These are phyloP conservation scores for Suhomyces vadensis DNA, from an alignment of 805 yeast genomes.

Conservation along the genomic window DNA sequence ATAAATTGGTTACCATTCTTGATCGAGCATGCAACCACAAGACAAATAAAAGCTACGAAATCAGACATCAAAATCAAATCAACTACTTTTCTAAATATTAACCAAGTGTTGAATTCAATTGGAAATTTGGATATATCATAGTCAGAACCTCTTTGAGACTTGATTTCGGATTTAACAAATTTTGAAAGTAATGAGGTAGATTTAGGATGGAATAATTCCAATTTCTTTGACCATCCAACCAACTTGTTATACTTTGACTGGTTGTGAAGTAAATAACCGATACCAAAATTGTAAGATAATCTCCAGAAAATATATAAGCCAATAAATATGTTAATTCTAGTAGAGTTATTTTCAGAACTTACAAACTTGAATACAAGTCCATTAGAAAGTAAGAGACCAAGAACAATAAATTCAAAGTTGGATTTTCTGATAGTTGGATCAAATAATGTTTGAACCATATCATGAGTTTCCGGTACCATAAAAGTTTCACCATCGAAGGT, in stretches of 20 bases:
- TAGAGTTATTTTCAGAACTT: constrained; percentile 15
- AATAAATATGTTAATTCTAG: constrained; percentile 44
- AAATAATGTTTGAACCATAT: constrained; percentile 78
- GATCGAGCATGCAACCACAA: constrained; percentile 53
- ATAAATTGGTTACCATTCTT: constrained; percentile 37
- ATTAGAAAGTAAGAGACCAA: constrained; percentile 37
- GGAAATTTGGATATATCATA: constrained; percentile 46
- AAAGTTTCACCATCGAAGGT: constrained; percentile 48
- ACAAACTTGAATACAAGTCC: constrained; percentile 32
- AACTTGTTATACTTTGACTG: constrained; percentile 62
- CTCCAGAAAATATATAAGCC: constrained; percentile 73
- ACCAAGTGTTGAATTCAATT: constrained; percentile 80
- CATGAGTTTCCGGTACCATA: constrained; percentile 66
- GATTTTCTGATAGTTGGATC: constrained; percentile 76
- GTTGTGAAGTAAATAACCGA: constrained; percentile 63
- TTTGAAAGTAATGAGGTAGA: constrained; percentile 35
- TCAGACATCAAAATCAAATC: constrained; percentile 85
- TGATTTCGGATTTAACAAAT: constrained; percentile 37
- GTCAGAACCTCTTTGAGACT: constrained; percentile 39
- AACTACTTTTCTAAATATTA: constrained; percentile 73
- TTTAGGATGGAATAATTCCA: constrained; percentile 42
- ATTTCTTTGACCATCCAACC: constrained; percentile 51
- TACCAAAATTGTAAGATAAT: constrained; percentile 73
- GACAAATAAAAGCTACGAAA: constrained; percentile 69
- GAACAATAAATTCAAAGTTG: constrained; percentile 60